phyloP scores from a whole-genome alignment of 139 green algal species.

The Chlorella sp. region DNA sequence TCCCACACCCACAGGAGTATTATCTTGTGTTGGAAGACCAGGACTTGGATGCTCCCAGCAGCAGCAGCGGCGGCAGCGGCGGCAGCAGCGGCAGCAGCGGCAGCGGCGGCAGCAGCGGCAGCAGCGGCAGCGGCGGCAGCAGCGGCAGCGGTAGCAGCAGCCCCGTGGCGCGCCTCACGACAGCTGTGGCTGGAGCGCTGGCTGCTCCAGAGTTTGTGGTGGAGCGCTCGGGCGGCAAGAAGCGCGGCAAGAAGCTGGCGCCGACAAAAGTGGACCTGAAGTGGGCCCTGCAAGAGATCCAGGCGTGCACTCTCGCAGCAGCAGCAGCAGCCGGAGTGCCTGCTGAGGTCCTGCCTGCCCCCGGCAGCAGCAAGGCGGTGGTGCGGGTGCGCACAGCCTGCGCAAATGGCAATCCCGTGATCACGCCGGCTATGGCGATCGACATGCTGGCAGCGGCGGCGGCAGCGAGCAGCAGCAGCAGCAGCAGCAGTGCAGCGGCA shows the following conservation, averaged over 20 bases:
- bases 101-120: constrained; percentile 1
- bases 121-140: background rate
- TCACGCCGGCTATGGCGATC: constrained; percentile 23
- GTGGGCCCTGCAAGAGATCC: constrained; percentile 40
- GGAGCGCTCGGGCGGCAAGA: constrained; percentile 23
- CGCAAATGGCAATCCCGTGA: constrained; percentile 35
- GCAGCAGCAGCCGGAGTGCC: background rate
- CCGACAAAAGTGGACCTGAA: constrained; percentile 35
- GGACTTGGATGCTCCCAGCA: background rate
- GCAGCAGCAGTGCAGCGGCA: background rate
- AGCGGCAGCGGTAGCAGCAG: background rate
- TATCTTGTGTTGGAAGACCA: constrained; percentile 43
- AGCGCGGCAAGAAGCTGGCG: constrained; percentile 6
- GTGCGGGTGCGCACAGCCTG: constrained; percentile 33
- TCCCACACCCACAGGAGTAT: constrained; percentile 26
- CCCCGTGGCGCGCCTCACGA: background rate
- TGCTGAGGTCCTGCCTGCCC: background rate
- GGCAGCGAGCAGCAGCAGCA: background rate
- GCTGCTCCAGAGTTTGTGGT: constrained; percentile 25
- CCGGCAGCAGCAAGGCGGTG: constrained; percentile 6
- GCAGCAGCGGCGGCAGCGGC: constrained; percentile 23
- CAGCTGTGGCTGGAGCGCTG: background rate
- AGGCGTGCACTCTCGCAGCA: background rate
- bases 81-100: background rate
- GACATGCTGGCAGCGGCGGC: constrained; percentile 1